Conservation (phyloP, 495 filamentous ascomycete genomes). For the Immersiella caudata region DNA sequence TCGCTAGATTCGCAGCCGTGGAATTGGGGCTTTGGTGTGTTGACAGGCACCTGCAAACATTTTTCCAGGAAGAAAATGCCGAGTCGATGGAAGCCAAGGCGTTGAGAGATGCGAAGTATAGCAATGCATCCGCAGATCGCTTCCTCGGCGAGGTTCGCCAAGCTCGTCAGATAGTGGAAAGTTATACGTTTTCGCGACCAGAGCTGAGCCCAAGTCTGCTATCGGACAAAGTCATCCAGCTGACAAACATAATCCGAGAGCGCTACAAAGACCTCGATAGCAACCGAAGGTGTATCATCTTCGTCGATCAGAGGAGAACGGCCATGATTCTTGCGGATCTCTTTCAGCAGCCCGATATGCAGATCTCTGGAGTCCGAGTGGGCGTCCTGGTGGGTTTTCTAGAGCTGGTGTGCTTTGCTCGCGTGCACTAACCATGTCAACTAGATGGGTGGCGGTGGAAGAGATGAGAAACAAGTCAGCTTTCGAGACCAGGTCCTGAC, state of each 20-base stretch:
- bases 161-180: conserved; percentile 59
- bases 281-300: conserved; percentile 81
- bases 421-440: neutral
- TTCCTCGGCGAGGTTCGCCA: conserved; percentile 60
- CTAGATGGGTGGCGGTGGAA: conserved; percentile 36
- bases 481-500: conserved; percentile 76
- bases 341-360: conserved; percentile 56
- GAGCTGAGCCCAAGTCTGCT: conserved; percentile 47
- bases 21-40: conserved; percentile 85
- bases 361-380: conserved; percentile 61
- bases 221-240: conserved; percentile 72
- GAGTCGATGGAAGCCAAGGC: conserved; percentile 63
- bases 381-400: conserved; percentile 65
- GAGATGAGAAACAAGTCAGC: conserved; percentile 53
- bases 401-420: too few species aligned
- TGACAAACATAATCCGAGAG: conserved; percentile 59
- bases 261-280: conserved; percentile 57
- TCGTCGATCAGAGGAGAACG: conserved; percentile 77
- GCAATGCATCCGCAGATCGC: conserved; percentile 48
- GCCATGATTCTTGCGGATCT: conserved; percentile 71
- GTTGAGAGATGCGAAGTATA: conserved; percentile 45
- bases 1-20: conserved; percentile 59
- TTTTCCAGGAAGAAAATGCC: conserved; percentile 66
- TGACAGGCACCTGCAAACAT: conserved; percentile 77
- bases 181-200: conserved; percentile 52